phyloP scores from a whole-genome alignment of 768 basidiomycete genomes.

The Collybia sordida region DNA sequence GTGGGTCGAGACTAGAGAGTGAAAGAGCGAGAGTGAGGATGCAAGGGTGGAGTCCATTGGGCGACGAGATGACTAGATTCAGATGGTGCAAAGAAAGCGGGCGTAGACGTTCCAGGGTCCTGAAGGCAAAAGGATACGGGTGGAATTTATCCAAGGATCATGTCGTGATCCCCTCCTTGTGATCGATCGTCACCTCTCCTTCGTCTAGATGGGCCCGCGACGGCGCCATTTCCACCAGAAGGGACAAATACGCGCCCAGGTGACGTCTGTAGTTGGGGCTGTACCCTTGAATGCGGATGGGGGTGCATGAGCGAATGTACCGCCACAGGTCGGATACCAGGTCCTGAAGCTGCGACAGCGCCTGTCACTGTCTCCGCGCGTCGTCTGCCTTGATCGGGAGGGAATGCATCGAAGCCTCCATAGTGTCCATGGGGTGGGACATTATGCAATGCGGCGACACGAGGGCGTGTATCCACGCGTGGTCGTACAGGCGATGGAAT shows the following conservation, averaged over 20 bases:
- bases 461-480: slow-evolving; percentile 1
- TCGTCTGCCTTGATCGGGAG: slow-evolving; percentile 1
- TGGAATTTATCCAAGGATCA: slow-evolving; percentile 13
- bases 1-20: too few species aligned
- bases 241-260: slow-evolving; percentile 3
- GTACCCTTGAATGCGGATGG: slow-evolving; percentile 2
- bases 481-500: not conserved
- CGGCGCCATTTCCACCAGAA: not conserved
- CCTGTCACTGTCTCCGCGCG: slow-evolving; percentile 10
- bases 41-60: too few species aligned
- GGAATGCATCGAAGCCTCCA: slow-evolving; percentile 1
- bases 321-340: not conserved
- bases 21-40: too few species aligned
- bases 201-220: not conserved
- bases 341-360: not conserved
- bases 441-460: not conserved
- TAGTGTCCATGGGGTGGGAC: not conserved
- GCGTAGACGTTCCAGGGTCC: too few species aligned
- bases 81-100: too few species aligned
- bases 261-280: not conserved
- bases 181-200: slow-evolving; percentile 8
- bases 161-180: slow-evolving; percentile 15
- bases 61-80: too few species aligned
- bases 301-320: slow-evolving; percentile 2
- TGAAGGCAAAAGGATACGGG: too few species aligned